These are phyloP conservation scores for Pseudonitzschia multistriata DNA, from an alignment of 108 stramenopile species.

Conservation along the genomic window DNA sequence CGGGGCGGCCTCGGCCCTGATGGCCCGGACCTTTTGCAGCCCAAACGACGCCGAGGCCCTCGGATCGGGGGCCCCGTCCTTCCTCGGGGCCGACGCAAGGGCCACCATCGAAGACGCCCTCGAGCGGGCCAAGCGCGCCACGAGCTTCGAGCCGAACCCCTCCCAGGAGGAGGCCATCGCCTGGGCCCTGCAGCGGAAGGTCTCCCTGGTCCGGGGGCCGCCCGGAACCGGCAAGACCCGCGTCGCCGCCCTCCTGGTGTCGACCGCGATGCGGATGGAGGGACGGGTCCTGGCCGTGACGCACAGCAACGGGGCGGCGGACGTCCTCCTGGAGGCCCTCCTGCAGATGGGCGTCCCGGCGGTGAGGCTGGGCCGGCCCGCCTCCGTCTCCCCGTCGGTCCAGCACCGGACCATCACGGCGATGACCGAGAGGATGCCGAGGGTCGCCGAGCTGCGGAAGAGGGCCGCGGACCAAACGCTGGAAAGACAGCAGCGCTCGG, in stretches of 20 bases:
- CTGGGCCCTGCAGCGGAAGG: slow-evolving; percentile 47
- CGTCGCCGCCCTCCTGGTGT: slow-evolving; percentile 51
- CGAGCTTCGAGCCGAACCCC: slow-evolving; percentile 47
- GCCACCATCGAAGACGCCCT: background rate
- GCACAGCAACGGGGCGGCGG: slow-evolving; percentile 73
- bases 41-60: background rate
- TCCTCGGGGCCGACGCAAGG: slow-evolving; percentile 5
- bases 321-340: slow-evolving; percentile 65
- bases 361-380: slow-evolving; percentile 62
- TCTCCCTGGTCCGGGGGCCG: slow-evolving; percentile 53
- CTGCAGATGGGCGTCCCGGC: slow-evolving; percentile 65
- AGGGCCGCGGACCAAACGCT: slow-evolving; percentile 24
- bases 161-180: slow-evolving; percentile 56
- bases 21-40: slow-evolving; percentile 10
- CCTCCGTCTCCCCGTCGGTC: slow-evolving; percentile 53
- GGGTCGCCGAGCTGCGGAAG: slow-evolving; percentile 41
- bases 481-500: background rate
- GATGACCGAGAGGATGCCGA: slow-evolving; percentile 50
- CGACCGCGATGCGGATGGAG: slow-evolving; percentile 45
- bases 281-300: slow-evolving; percentile 62
- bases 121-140: background rate
- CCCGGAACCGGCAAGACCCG: slow-evolving; percentile 64
- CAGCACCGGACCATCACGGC: slow-evolving; percentile 64
- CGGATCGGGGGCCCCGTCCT: slow-evolving; percentile 15
- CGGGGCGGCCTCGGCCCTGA: slow-evolving; percentile 35